Base-by-base conservation (phyloP, 2,329 filamentous ascomycete species). In the Penicillium sp. region DNA sequence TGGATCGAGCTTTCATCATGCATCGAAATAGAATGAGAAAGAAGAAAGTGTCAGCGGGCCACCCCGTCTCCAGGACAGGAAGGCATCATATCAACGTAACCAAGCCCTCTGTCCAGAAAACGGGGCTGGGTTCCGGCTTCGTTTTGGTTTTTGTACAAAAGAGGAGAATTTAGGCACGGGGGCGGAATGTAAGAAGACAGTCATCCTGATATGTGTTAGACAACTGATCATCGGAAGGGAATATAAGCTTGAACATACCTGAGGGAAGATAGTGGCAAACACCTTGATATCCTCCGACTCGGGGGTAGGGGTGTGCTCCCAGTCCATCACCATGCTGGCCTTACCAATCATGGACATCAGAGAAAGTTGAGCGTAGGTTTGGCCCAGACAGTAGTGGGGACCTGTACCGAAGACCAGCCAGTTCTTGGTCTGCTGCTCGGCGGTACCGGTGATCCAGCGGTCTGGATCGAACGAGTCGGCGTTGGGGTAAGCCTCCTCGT, bases 191-290 rank as follows among this genome's bases (percentile, higher is more conserved):
- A 66, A 94, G 82, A 53, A 88, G 86, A 77, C 90, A 94, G 71
- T 94, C 88, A 71, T 95, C 90, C 89, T 93, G 61, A 5, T 59
- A 71, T 64, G 47, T 15, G 53, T 69, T 59, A 65, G 64, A 52
- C 56, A 35, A 35, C 13, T 53, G 46, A 57, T 39, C 60, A 52
- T 10, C 64, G 52, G 13, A 8, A 29, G 9, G 9, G 23, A 39
- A 38, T 50, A 51, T 29, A 18, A 56, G 10, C n/a, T 8, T 7
- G 10, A 52, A 40, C 53, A 61, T 56, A 95, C 92, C 88, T 89
- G 88, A 54, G 94, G 94, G 82, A 99, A 99, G 65, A 99, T 96
- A 29, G 91, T 97, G 39, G 94, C 94, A 77, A 97, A 99, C 63
- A 97, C 93, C 80, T 96, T 93, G 76, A 99, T 97, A 75, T 96